Conservation (phyloP, 2,329 filamentous ascomycete genomes). For the Purpureocillium lavendulum region DNA sequence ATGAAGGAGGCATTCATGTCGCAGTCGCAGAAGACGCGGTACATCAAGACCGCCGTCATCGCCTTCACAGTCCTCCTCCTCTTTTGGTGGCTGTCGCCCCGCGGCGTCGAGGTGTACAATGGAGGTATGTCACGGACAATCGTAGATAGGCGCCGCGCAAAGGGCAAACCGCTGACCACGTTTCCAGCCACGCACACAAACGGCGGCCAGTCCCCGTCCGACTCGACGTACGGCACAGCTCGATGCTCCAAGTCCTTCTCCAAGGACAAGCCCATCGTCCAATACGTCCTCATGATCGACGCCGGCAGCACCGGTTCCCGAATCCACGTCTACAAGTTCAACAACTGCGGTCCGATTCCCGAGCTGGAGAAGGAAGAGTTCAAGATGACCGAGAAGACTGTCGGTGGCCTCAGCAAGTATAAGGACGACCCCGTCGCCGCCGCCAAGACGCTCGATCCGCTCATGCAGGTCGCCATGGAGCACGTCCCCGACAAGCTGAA, state of each 20-base stretch:
- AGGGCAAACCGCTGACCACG: no score
- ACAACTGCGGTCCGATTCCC: slow-evolving; percentile 94
- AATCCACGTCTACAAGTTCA: slow-evolving; percentile 98
- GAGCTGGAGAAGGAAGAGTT: slow-evolving; percentile 91
- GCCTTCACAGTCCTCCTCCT: slow-evolving; percentile 50
- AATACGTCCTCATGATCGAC: slow-evolving; percentile 98
- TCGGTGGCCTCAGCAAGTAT: slow-evolving; percentile 82
- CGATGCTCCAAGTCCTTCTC: slow-evolving; percentile 79
- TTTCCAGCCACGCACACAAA: background rate
- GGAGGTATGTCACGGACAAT: slow-evolving; percentile 23
- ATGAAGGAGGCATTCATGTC: slow-evolving; percentile 52
- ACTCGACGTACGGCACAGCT: slow-evolving; percentile 57
- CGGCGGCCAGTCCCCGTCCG: slow-evolving; percentile 41
- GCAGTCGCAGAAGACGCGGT: slow-evolving; percentile 57
- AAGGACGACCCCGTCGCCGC: slow-evolving; percentile 78
- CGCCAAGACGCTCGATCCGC: slow-evolving; percentile 77
- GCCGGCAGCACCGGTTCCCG: slow-evolving; percentile 95
- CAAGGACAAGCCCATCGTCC: slow-evolving; percentile 84
- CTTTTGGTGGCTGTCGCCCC: slow-evolving; percentile 56
- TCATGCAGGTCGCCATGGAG: slow-evolving; percentile 79
- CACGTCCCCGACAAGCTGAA: slow-evolving; percentile 83
- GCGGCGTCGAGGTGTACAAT: slow-evolving; percentile 45
- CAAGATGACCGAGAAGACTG: slow-evolving; percentile 81
- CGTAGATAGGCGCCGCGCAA: no score
- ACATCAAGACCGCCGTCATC: slow-evolving; percentile 57